Evolutionary conservation across 2,329 filamentous ascomycete genomes (phyloP), one percentile per base, ranked within the genome.

Genomic region (Ophiostoma ulmi): DNA sequence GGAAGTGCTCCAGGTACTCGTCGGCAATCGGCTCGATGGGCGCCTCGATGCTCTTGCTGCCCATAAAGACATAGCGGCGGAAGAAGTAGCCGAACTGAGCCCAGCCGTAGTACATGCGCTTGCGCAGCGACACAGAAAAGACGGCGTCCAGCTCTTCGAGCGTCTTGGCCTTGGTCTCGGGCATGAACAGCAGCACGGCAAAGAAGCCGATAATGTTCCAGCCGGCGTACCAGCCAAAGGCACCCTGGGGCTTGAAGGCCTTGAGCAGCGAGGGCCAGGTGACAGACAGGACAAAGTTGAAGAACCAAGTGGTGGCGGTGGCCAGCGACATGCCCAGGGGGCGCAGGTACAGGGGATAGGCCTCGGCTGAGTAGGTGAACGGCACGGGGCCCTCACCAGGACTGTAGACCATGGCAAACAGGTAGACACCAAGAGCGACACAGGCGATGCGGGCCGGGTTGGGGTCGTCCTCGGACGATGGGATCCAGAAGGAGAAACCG

Each of bases 341-440:
- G 20, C 88, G 85, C 58, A 89, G 84, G 73, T 89, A 88, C 1
- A 89, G 79, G 5, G 88, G 88, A 75, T 89, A 90, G 1, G 87
- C 88, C 77, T 90, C 88, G 26, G 88, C 88, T 0, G 86, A 88
- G 76, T 90, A 90, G 0, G 87, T 89, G 75, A 90, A 90, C 0
- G 88, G 87, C 0, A 90, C 87, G 6, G 81, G 82, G 0, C 88
- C 88, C 76, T 88, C 87, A 52, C 88, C 88, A 0, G 87, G 87
- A 0, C 82, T 84, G 77, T 86, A 86, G 14, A 85, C 82, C 17
- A 83, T 77, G 68, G 79, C 82, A 71, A 82, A 86, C 20, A 85
- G 77, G 73, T 85, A 85, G 63, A 84, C 81, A n/a, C 81, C 83
- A 13, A 82, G 76, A 7, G 82, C 82, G 39, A 85, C 82, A 69